phyloP scores from a whole-genome alignment of 164 flowering plant genomes.

The Magnolia sinica region DNA sequence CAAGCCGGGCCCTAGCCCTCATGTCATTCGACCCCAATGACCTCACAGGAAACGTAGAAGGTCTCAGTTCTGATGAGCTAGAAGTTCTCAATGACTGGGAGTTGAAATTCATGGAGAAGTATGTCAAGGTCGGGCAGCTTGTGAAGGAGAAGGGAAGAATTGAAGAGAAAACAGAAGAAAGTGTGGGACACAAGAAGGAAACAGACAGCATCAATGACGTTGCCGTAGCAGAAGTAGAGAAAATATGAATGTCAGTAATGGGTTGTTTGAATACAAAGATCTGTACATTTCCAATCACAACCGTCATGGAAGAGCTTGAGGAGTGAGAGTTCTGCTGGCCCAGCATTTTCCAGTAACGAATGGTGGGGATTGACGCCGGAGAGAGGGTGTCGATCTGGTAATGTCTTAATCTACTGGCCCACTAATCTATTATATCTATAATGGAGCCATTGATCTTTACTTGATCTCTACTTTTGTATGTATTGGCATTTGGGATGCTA shows the following conservation, averaged over 20 bases:
- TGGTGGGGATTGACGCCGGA: too few species aligned
- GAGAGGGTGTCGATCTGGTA: too few species aligned
- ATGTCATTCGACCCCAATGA: conserved; percentile 70
- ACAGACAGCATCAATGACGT: background rate
- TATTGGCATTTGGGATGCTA: too few species aligned
- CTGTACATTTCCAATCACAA: too few species aligned
- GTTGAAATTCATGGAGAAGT: conserved; percentile 68
- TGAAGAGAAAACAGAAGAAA: conserved; percentile 12
- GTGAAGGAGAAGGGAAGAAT: conserved; percentile 7
- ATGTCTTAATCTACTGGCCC: too few species aligned
- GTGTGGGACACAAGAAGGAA: conserved; percentile 6
- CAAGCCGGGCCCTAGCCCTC: conserved; percentile 68
- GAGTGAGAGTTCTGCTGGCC: too few species aligned
- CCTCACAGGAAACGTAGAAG: conserved; percentile 56
- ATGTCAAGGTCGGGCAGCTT: conserved; percentile 62
- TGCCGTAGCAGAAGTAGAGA: background rate
- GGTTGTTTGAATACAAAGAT: background rate
- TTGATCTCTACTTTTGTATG: too few species aligned
- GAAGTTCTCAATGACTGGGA: conserved; percentile 75
- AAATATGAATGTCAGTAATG: background rate
- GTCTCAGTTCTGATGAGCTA: conserved; percentile 42
- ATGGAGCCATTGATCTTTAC: too few species aligned
- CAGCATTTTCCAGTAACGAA: too few species aligned
- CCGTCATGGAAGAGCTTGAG: too few species aligned
- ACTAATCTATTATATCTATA: too few species aligned